Evolutionary conservation across 441 rosid species (phyloP).

Genomic region (Viola pubescens): DNA sequence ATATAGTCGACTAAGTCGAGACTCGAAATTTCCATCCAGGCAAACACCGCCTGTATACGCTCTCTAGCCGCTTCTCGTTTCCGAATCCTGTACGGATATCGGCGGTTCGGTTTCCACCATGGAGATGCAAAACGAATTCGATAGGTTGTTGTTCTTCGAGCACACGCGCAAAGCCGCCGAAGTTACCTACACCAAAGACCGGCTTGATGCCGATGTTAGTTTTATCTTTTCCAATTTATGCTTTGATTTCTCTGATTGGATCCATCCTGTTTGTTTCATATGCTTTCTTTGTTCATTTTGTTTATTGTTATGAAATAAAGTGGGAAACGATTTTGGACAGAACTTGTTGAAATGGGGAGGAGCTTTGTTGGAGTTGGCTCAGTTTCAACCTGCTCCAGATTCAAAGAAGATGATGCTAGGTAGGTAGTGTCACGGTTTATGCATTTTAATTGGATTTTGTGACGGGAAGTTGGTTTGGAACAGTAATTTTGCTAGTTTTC

Average conservation of each 20-base stretch:
- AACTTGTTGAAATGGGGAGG: conserved; percentile 91
- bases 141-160: conserved; percentile 65
- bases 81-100: no score
- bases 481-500: no score
- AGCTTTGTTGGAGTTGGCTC: conserved; percentile 74
- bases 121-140: conserved; percentile 65
- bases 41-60: no score
- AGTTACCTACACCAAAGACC: conserved; percentile 51
- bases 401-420: conserved; percentile 74
- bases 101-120: conserved; percentile 26
- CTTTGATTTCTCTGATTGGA: not conserved
- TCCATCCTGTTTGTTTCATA: not conserved
- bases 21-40: no score
- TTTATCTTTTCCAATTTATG: not conserved
- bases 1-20: no score
- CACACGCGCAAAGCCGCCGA: conserved; percentile 69
- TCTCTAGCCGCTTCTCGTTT: no score
- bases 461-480: no score
- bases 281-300: not conserved
- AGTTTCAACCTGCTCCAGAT: conserved; percentile 57
- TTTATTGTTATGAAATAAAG: not conserved
- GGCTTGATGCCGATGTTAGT: conserved; percentile 60
- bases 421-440: conserved; percentile 9
- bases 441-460: not conserved
- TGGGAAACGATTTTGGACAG: conserved; percentile 25